These are phyloP conservation scores for Recurvomyces mirabilis DNA, from an alignment of 495 filamentous ascomycete species.

Conservation along the genomic window DNA sequence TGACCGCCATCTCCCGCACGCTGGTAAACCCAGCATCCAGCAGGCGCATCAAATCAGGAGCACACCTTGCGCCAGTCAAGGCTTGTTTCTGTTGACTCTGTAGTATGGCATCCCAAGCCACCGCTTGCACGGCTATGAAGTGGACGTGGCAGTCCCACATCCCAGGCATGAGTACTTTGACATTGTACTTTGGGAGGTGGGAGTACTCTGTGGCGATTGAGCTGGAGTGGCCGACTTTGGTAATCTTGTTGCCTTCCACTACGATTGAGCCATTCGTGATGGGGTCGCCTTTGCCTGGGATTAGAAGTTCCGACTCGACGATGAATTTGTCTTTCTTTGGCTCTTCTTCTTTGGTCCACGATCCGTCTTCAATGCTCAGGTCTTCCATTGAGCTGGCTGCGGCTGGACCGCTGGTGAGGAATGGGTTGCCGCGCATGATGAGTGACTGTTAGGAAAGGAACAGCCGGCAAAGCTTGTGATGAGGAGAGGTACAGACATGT, in stretches of 20 bases:
- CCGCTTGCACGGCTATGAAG: slow-evolving; percentile 10
- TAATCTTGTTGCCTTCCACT: slow-evolving; percentile 14
- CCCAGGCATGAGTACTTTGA: slow-evolving; percentile 21
- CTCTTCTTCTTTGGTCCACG: no score
- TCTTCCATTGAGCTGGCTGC: no score
- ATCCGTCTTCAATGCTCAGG: no score
- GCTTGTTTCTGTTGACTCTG: slow-evolving; percentile 7
- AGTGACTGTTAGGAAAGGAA: no score
- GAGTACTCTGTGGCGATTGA: slow-evolving; percentile 5
- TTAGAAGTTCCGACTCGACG: slow-evolving; percentile 12
- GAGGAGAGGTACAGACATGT: no score
- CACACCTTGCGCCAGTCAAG: slow-evolving; percentile 15
- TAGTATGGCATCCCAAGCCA: slow-evolving; percentile 2
- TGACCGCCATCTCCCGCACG: slow-evolving; percentile 2
- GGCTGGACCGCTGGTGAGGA: no score
- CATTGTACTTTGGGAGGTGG: slow-evolving; percentile 8
- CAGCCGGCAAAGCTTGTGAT: no score
- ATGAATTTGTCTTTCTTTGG: slow-evolving; percentile 3
- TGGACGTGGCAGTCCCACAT: slow-evolving; percentile 23
- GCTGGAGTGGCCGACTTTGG: slow-evolving; percentile 8
- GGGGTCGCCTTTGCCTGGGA: slow-evolving; percentile 18
- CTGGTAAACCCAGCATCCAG: slow-evolving; percentile 8
- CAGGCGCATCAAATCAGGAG: slow-evolving; percentile 3
- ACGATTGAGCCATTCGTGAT: slow-evolving; percentile 14
- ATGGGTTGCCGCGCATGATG: no score